These are phyloP conservation scores for Penicillium verhagenii DNA, from an alignment of 495 filamentous ascomycete species.

Conservation along the genomic window DNA sequence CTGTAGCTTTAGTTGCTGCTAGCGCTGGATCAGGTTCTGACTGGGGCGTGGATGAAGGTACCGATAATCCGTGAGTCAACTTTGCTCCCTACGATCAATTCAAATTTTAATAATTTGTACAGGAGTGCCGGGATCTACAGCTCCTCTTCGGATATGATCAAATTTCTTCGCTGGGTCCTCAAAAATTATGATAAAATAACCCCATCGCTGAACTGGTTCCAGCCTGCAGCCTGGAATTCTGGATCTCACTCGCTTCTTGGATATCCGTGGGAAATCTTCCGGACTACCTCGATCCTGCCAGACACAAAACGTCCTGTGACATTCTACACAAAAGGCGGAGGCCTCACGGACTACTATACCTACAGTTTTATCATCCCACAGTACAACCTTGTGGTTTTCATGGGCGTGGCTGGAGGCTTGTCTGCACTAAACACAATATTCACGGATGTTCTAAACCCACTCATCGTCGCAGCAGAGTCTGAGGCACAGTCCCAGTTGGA, in stretches of 20 bases:
- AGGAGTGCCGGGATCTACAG: slow-evolving; percentile 8
- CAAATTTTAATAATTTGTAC: not conserved
- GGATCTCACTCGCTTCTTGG: slow-evolving; percentile 5
- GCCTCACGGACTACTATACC: slow-evolving; percentile 3
- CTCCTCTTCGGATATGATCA: slow-evolving; percentile 13
- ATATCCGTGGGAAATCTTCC: slow-evolving; percentile 9
- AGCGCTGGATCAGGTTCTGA: not conserved
- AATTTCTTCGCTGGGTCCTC: slow-evolving; percentile 11
- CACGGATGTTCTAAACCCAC: slow-evolving; percentile 4
- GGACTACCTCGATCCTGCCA: slow-evolving; percentile 4
- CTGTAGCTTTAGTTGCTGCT: slow-evolving; percentile 1
- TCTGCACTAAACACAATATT: not conserved
- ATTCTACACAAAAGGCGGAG: slow-evolving; percentile 10
- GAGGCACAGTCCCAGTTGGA: slow-evolving; percentile 2
- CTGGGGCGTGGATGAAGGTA: slow-evolving; percentile 2
- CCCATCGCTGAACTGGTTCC: slow-evolving; percentile 8
- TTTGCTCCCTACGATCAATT: not conserved
- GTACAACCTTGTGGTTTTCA: slow-evolving; percentile 6
- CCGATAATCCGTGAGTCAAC: slow-evolving; percentile 3
- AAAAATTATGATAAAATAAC: slow-evolving; percentile 4
- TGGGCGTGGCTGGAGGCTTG: slow-evolving; percentile 3
- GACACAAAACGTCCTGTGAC: slow-evolving; percentile 5
- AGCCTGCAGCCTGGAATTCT: slow-evolving; percentile 7
- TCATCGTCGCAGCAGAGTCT: slow-evolving; percentile 2
- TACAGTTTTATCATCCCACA: slow-evolving; percentile 13